Percentiles rank a stretch among this genome's conserved stretches.
These are phyloP conservation scores for Bassia scoparia DNA, from an alignment of 148 eudicot species.

Conservation along the genomic window DNA sequence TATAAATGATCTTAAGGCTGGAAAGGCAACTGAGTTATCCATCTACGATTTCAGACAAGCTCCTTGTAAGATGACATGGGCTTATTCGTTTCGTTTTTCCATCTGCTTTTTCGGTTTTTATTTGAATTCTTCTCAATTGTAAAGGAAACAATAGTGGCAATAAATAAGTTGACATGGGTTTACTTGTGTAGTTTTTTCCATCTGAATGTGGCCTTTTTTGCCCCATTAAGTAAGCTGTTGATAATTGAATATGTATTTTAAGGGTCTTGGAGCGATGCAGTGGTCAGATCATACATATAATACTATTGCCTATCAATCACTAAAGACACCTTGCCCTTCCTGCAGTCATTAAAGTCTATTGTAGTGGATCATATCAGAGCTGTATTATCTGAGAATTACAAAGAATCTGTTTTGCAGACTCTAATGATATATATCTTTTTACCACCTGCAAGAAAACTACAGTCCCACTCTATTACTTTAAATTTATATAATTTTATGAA, in stretches of 20 bases:
- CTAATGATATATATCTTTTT: constrained; percentile 88
- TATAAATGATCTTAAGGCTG: constrained; percentile 71
- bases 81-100: no score
- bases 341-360: constrained; percentile 63
- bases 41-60: constrained; percentile 88
- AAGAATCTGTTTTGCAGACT: constrained; percentile 63
- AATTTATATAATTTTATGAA: no score
- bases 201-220: no score
- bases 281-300: neutral
- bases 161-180: no score
- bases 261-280: neutral
- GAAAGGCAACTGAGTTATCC: constrained; percentile 61
- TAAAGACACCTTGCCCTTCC: constrained; percentile 11
- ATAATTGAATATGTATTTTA: neutral
- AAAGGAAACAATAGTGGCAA: no score
- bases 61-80: no score
- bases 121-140: no score
- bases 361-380: constrained; percentile 63
- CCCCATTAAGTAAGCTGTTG: neutral
- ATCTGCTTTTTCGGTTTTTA: no score
- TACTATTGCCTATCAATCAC: constrained; percentile 6
- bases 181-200: no score
- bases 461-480: no score
- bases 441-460: no score
- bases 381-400: constrained; percentile 45